These are phyloP conservation scores for Penicillium hordei DNA, from an alignment of 2,329 filamentous ascomycete genomes.

Conservation along the genomic window DNA sequence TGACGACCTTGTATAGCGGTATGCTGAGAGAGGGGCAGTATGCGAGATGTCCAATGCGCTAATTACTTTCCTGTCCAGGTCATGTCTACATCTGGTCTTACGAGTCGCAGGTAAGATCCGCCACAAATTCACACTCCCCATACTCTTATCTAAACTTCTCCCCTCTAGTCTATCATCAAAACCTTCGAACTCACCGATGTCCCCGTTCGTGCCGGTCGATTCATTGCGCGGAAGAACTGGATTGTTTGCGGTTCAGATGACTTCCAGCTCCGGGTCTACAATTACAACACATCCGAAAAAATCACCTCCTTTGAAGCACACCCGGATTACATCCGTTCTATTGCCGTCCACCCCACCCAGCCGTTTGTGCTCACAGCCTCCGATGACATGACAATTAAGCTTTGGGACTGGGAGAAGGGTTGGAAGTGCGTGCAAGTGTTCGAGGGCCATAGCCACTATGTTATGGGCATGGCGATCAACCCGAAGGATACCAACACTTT, in stretches of 20 bases:
- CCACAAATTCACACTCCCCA: neutral
- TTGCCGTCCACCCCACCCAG: slow-evolving; percentile 91
- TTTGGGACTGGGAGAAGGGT: slow-evolving; percentile 98
- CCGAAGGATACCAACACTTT: slow-evolving; percentile 95
- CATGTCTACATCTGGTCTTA: slow-evolving; percentile 99
- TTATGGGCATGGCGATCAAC: slow-evolving; percentile 96
- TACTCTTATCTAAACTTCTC: slow-evolving; percentile 21
- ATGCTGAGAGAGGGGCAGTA: slow-evolving; percentile 38
- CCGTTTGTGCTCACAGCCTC: slow-evolving; percentile 94
- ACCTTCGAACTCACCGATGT: slow-evolving; percentile 99
- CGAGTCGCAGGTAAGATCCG: slow-evolving; percentile 68
- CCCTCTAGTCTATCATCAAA: slow-evolving; percentile 79
- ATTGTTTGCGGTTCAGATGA: slow-evolving; percentile 94
- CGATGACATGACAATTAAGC: slow-evolving; percentile 97
- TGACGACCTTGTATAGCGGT: slow-evolving; percentile 96
- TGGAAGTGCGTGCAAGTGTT: slow-evolving; percentile 99
- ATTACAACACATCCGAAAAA: slow-evolving; percentile 99
- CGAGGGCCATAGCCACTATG: slow-evolving; percentile 93
- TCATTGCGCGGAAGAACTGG: slow-evolving; percentile 98
- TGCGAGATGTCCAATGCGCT: slow-evolving; percentile 21
- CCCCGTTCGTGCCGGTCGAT: slow-evolving; percentile 91
- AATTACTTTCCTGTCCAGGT: slow-evolving; percentile 53
- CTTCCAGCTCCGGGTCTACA: slow-evolving; percentile 87
- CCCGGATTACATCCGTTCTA: slow-evolving; percentile 96
- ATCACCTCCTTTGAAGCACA: slow-evolving; percentile 96